Evolutionary conservation across 208 protist species (phyloP).

Genomic region (Wallacemonas rigidus): DNA sequence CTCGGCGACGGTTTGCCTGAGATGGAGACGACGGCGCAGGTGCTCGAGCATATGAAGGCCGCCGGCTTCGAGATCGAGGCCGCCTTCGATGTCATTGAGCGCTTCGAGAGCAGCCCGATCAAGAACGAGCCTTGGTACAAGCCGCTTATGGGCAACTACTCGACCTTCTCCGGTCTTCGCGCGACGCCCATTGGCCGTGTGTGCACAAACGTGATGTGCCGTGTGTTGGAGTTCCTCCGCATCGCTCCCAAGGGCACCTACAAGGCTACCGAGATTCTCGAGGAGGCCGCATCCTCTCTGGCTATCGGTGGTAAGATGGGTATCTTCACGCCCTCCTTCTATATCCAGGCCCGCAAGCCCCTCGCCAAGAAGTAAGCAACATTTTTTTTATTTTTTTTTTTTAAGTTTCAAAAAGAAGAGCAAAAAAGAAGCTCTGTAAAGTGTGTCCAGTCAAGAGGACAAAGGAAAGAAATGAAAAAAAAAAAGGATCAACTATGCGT

Average conservation of each 20-base stretch:
- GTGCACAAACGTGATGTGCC: slow-evolving; percentile 79
- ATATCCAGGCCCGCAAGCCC: slow-evolving; percentile 90
- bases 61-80: slow-evolving; percentile 94
- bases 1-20: slow-evolving; percentile 94
- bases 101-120: slow-evolving; percentile 66
- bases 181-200: slow-evolving; percentile 84
- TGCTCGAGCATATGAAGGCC: slow-evolving; percentile 82
- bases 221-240: slow-evolving; percentile 70
- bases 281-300: slow-evolving; percentile 88
- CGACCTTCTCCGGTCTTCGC: slow-evolving; percentile 70
- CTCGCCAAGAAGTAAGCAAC: slow-evolving; percentile 18
- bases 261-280: slow-evolving; percentile 88
- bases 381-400: slow-evolving; percentile 3
- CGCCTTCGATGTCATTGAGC: slow-evolving; percentile 61
- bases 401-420: not conserved
- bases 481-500: not conserved
- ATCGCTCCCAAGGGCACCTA: slow-evolving; percentile 79
- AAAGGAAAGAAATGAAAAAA: not conserved
- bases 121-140: slow-evolving; percentile 91
- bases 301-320: slow-evolving; percentile 85
- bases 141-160: slow-evolving; percentile 75
- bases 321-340: slow-evolving; percentile 95
- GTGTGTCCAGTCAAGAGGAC: too few species aligned
- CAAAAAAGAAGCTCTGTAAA: not conserved
- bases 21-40: slow-evolving; percentile 77